These are phyloP conservation scores for Coniochaeta prunicola DNA, from an alignment of 2,329 filamentous ascomycete species.

Conservation along the genomic window DNA sequence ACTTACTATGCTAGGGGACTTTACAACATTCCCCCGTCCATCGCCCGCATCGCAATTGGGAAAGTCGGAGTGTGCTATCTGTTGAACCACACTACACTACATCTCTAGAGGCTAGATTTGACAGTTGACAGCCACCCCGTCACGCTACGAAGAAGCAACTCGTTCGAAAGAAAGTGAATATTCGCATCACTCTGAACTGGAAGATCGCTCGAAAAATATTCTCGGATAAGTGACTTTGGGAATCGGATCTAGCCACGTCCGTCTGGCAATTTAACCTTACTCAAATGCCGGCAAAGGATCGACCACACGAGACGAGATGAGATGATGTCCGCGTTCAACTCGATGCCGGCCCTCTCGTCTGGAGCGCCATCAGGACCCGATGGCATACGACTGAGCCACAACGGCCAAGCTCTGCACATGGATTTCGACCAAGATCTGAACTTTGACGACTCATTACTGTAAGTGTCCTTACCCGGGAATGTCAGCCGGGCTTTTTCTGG, in stretches of 20 bases:
- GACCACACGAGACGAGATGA: slow-evolving; percentile 28
- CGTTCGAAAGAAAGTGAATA: neutral
- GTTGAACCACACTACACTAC: neutral
- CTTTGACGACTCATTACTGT: slow-evolving; percentile 53
- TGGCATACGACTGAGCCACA: slow-evolving; percentile 35
- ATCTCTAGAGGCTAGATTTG: neutral
- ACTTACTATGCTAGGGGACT: neutral
- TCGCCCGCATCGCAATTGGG: neutral
- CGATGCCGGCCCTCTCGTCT: slow-evolving; percentile 43
- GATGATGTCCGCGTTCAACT: slow-evolving; percentile 49
- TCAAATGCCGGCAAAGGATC: neutral
- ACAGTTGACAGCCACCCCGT: neutral
- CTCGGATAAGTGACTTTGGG: neutral
- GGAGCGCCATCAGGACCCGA: slow-evolving; percentile 34
- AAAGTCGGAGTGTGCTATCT: neutral
- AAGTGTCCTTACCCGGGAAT: slow-evolving; percentile 19
- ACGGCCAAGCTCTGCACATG: slow-evolving; percentile 33
- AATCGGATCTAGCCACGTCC: neutral
- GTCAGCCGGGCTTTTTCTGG: neutral
- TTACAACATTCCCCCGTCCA: neutral
- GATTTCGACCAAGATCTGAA: slow-evolving; percentile 45
- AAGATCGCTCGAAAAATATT: neutral
- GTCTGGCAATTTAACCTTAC: slow-evolving; percentile 9
- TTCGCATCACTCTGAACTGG: no score
- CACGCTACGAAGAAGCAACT: neutral